Percentiles rank a stretch among this genome's conserved stretches.
phyloP scores from a whole-genome alignment of 768 basidiomycete species.

The Hygrocybe punicea region DNA sequence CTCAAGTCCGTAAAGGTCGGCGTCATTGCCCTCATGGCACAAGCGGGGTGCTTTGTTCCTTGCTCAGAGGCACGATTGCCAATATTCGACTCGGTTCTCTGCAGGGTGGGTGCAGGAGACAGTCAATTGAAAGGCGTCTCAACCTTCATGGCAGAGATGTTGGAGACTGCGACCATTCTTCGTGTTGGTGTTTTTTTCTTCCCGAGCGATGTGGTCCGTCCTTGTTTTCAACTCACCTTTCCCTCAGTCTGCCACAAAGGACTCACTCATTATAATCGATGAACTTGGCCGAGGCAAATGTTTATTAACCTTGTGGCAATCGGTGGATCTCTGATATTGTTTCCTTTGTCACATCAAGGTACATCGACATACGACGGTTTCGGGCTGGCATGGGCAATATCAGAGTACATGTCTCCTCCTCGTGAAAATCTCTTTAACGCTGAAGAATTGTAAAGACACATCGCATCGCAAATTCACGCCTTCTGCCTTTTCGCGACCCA shows the following conservation, averaged over 20 bases:
- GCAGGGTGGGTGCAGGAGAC: conserved; percentile 95
- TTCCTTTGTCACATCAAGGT: conserved; percentile 40
- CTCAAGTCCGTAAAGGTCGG: conserved; percentile 51
- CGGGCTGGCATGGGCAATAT: conserved; percentile 97
- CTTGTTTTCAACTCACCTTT: background rate
- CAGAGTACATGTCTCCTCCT: conserved; percentile 58
- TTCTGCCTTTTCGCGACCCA: conserved; percentile 98
- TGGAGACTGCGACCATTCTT: conserved; percentile 95
- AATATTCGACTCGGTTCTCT: conserved; percentile 92
- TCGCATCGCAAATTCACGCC: conserved; percentile 86
- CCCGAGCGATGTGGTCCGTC: background rate
- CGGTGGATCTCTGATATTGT: background rate
- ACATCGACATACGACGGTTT: conserved; percentile 98
- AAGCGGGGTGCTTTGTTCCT: conserved; percentile 93
- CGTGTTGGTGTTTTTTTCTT: conserved; percentile 46
- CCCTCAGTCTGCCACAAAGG: conserved; percentile 77
- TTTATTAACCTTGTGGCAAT: background rate
- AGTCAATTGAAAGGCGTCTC: conserved; percentile 97
- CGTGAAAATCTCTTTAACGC: background rate
- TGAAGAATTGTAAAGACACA: conserved; percentile 58
- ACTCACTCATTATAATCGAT: conserved; percentile 96
- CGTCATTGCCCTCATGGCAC: conserved; percentile 95
- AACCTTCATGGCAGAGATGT: conserved; percentile 99
- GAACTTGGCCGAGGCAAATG: conserved; percentile 81
- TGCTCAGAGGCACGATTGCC: conserved; percentile 83